Conservation (phyloP, 352 stramenopile genomes). For the Phytophthora uliginosa region DNA sequence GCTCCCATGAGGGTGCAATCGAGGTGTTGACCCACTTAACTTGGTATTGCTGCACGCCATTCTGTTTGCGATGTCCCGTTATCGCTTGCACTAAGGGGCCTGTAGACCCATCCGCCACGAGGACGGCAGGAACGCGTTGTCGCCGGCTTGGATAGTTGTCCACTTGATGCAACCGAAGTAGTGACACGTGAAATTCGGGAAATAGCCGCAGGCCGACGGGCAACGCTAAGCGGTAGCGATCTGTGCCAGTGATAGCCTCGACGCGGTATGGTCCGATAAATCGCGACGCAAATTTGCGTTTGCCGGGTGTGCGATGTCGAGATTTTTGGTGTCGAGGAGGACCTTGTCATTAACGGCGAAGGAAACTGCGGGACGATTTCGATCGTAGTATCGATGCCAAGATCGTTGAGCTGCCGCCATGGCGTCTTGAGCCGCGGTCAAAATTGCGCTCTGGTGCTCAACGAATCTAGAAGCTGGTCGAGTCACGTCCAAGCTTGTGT, state of each 20-base stretch:
- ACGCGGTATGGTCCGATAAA: slow-evolving; percentile 18
- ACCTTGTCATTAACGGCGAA: slow-evolving; percentile 13
- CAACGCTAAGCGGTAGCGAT: background rate
- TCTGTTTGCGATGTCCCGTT: slow-evolving; percentile 3
- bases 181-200: background rate
- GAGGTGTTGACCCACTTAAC: slow-evolving; percentile 12
- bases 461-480: background rate
- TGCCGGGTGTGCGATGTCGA: slow-evolving; percentile 12
- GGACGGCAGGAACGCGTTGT: slow-evolving; percentile 7
- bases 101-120: slow-evolving; percentile 10
- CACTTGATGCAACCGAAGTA: too few relatives aligned
- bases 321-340: slow-evolving; percentile 10
- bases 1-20: slow-evolving; percentile 1
- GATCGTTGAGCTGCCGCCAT: slow-evolving; percentile 13
- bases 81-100: slow-evolving; percentile 7
- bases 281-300: slow-evolving; percentile 10
- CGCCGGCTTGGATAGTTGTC: background rate
- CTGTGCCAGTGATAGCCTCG: background rate
- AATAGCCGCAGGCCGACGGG: background rate
- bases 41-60: slow-evolving; percentile 9
- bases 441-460: background rate
- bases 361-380: background rate
- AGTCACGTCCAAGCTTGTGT: background rate
- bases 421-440: background rate
- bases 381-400: slow-evolving; percentile 10